A percentile compares a stretch with the other conserved stretches of the same genome.
Evolutionary conservation across 1,284 basidiomycete species (phyloP).

Genomic region (Schizophyllum commune): DNA sequence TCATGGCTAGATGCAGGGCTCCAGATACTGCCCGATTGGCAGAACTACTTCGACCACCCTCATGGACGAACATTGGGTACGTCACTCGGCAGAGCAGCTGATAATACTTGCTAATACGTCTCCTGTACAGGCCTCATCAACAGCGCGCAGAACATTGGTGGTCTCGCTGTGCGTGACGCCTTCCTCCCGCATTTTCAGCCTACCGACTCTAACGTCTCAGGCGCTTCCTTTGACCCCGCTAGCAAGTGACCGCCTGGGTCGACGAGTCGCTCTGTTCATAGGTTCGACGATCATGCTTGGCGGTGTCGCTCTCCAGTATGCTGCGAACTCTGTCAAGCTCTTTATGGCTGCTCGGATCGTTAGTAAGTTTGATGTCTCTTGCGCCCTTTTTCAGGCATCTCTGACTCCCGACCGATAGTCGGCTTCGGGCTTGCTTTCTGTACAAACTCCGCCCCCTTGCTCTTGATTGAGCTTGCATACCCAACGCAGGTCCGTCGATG

Average conservation of each 20-base stretch:
- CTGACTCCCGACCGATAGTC: conserved; percentile 27
- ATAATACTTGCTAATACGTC: neutral
- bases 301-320: conserved; percentile 49
- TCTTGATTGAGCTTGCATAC: conserved; percentile 66
- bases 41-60: conserved; percentile 44
- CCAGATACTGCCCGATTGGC: conserved; percentile 59
- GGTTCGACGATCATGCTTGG: conserved; percentile 54
- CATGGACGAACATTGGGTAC: conserved; percentile 43
- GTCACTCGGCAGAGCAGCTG: conserved; percentile 4
- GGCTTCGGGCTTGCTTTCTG: conserved; percentile 60
- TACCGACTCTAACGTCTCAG: conserved; percentile 19
- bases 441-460: conserved; percentile 52
- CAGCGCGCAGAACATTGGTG: conserved; percentile 56
- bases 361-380: conserved; percentile 30
- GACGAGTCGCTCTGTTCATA: conserved; percentile 46
- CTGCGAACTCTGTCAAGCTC: conserved; percentile 38
- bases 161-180: conserved; percentile 36
- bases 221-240: conserved; percentile 53
- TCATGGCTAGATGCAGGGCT: conserved; percentile 33
- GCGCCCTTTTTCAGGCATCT: neutral
- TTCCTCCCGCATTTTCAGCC: neutral
- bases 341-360: conserved; percentile 52
- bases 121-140: conserved; percentile 43
- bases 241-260: conserved; percentile 49
- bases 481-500: conserved; percentile 48